These are phyloP conservation scores for Tuctoria greenei DNA, from an alignment of 176 grass and related monocot species.

Conservation along the genomic window DNA sequence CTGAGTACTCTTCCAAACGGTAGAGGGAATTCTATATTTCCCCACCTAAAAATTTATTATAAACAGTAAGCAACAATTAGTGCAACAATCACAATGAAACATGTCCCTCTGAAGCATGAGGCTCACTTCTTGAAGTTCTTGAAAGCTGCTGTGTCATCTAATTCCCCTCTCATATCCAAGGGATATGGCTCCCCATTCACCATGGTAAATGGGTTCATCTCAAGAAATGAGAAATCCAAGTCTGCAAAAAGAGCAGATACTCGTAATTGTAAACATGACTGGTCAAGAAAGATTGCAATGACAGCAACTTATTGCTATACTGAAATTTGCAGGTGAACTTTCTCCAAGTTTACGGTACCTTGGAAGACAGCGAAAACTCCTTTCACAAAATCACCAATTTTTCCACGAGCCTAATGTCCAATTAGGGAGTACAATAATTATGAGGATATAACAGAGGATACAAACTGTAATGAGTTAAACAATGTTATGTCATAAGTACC, in stretches of 20 bases:
- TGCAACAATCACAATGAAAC: conserved; percentile 15
- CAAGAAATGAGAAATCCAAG: conserved; percentile 93
- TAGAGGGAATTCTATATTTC: conserved; percentile 73
- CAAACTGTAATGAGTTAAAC: background rate
- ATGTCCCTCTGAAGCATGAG: background rate
- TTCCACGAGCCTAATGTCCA: conserved; percentile 60
- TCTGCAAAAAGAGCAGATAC: conserved; percentile 40
- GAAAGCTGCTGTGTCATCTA: conserved; percentile 97
- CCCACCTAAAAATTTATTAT: conserved; percentile 63
- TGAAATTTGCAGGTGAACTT: background rate
- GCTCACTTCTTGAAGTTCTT: conserved; percentile 96
- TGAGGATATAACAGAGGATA: background rate
- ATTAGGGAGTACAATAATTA: background rate
- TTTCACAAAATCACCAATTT: conserved; percentile 83
- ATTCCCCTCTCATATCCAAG: conserved; percentile 85
- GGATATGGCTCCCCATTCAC: conserved; percentile 87
- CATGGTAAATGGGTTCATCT: conserved; percentile 95
- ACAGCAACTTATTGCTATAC: background rate
- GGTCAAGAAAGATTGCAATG: background rate
- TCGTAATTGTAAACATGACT: conserved; percentile 2
- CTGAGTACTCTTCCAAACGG: conserved; percentile 86
- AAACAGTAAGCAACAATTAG: conserved; percentile 17
- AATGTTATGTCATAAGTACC: conserved; percentile 37
- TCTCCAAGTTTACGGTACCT: conserved; percentile 41
- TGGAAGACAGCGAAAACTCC: conserved; percentile 90